Evolutionary conservation across 208 protist genomes (phyloP).

Genomic region (Plasmodiophora brassicae): DNA sequence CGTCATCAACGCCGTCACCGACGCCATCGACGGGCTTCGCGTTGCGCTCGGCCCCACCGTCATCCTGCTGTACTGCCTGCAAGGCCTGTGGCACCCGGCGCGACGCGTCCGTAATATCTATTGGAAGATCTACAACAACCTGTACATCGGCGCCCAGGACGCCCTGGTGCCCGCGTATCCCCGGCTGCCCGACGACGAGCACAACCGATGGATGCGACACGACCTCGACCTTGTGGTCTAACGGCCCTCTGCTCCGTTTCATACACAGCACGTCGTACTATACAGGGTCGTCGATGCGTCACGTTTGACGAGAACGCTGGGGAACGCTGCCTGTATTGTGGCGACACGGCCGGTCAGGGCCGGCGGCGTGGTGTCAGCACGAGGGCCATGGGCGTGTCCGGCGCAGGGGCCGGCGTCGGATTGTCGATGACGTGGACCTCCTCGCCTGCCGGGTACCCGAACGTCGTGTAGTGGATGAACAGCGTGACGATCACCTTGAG

Average conservation of each 20-base stretch:
- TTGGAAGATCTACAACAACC: slow-evolving; percentile 98
- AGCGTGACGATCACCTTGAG: neutral
- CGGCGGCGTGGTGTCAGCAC: too few relatives aligned
- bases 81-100: slow-evolving; percentile 96
- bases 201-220: slow-evolving; percentile 44
- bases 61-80: slow-evolving; percentile 83
- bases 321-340: too few relatives aligned
- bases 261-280: neutral
- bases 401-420: neutral
- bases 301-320: too few relatives aligned
- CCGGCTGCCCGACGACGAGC: slow-evolving; percentile 67
- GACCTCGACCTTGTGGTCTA: slow-evolving; percentile 25
- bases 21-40: slow-evolving; percentile 92
- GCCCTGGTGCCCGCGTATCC: slow-evolving; percentile 86
- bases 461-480: neutral
- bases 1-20: slow-evolving; percentile 91
- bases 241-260: neutral
- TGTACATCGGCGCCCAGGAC: slow-evolving; percentile 92
- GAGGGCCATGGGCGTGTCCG: neutral
- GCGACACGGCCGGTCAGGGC: too few relatives aligned
- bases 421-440: neutral
- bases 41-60: slow-evolving; percentile 82
- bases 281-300: too few relatives aligned
- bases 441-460: neutral
- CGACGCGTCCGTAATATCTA: slow-evolving; percentile 95